Base-by-base conservation (phyloP, 148 eudicot genomes). In the Rhododendron griersonianum region DNA sequence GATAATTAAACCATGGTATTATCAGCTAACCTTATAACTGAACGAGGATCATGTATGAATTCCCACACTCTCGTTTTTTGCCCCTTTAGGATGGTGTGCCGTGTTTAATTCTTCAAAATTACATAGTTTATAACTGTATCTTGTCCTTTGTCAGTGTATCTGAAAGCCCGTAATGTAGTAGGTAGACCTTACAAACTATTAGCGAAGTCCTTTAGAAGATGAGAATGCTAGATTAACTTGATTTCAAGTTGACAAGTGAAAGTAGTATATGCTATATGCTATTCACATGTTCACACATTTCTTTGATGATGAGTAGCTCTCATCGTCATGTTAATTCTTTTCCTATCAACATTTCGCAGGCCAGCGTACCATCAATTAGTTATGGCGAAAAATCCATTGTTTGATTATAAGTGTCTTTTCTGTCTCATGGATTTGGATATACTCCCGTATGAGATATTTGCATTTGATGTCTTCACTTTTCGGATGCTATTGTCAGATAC, bases 401-500 rank as follows among this genome's bases (percentile, higher is more conserved):
- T 55, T 7, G 28, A 33, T 21, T 63, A 21, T 63, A 11, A 63
- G 23, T 59, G 11, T 39, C 35, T 82, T 53, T 39, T 37, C 30
- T 33, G 0, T 51, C 8, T 51, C 81, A 0, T 73, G 69, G n/a
- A 33, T 35, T 78, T 80, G 59, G 50, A 21, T 33, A 15, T 35
- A 55, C 63, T 67, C 16, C 81, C 16, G 51, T 44, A 84, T 25
- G 30, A 21, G 19, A 33, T 55, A 21, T 28, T 23, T 23, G 55
- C 39, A 15, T 11, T 23, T 84, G 14, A 74, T 21, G 6, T 73
- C n/a, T 35, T 84, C 7, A 0, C 25, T 53, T 84, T 21, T 37
- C 16, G 7, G 11, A 3, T 78, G 28, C 41, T 59, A 41, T 45
- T 16, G 83, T 83, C 91, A 96, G 99, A 77, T 96, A 91, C 84